These are phyloP conservation scores for Aspergillus calidoustus DNA, from an alignment of 2,329 filamentous ascomycete genomes.

Conservation along the genomic window DNA sequence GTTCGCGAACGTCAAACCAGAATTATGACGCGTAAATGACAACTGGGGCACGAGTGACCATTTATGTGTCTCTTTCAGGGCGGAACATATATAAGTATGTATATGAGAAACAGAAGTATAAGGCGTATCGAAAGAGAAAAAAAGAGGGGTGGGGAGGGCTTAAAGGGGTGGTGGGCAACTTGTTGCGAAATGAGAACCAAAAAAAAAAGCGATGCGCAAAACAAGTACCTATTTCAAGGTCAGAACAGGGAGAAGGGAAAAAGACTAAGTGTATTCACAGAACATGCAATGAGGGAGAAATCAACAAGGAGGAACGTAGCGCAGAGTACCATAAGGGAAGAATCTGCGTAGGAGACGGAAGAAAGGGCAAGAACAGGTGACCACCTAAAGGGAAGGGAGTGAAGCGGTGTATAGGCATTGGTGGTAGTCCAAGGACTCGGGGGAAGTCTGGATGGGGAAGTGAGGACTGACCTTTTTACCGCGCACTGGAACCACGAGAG, in stretches of 20 bases:
- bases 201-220: constrained; percentile 6
- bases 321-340: constrained; percentile 12
- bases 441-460: not conserved
- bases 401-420: constrained; percentile 29
- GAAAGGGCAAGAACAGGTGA: constrained; percentile 19
- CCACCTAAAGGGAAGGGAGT: constrained; percentile 18
- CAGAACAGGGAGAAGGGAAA: constrained; percentile 4
- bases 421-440: not conserved
- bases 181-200: constrained; percentile 4
- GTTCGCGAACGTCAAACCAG: constrained; percentile 8
- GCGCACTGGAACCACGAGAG: constrained; percentile 20
- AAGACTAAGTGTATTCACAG: constrained; percentile 1
- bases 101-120: constrained; percentile 10
- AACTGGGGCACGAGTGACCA: not conserved
- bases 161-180: constrained; percentile 10
- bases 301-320: constrained; percentile 14
- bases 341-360: constrained; percentile 11
- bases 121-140: not conserved
- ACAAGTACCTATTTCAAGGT: constrained; percentile 14
- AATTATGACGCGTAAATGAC: not conserved
- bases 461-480: constrained; percentile 29
- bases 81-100: constrained; percentile 4
- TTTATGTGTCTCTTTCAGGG: not conserved
- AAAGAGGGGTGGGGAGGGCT: constrained; percentile 18
- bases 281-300: constrained; percentile 13